Evolutionary conservation across 208 protist species (phyloP), one percentile per base, ranked within the genome.

Genomic region (Trichomonas gallinae): DNA sequence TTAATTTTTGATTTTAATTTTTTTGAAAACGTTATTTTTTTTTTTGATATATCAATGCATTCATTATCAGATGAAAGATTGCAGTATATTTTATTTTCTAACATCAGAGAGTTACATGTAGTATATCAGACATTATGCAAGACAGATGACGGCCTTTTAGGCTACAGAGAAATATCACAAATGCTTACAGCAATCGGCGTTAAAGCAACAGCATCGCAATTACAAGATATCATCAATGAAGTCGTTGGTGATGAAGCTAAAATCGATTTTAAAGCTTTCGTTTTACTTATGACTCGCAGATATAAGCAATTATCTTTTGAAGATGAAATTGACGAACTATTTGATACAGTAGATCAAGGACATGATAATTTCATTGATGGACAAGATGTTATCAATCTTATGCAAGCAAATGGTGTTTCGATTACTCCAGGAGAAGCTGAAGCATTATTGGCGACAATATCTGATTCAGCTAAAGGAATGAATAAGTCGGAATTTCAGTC

Each of bases 211-310:
- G 44, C 87, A n/a, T 44, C 42, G 38, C 40, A 93, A 93, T 51
- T 93, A 51, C 42, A 93, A 93, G 36, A 51, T 34, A 48, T 93
- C 2, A 51, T 93, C 17, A 51, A 51, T 17, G 87, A 93, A 34
- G 87, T 93, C 44, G 87, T 51, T 36, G 87, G 87, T 13, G 87
- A 93, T 51, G 87, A 93, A 93, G n/a, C 87, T 23, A 93, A 93
- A 93, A 51, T 93, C 31, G 87, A 93, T 93, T 93, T 93, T 51
- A 93, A 93, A 38, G 87, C 44, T 34, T 93, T 93, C 38, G 87
- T 93, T 13, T 42, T 93, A 48, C 44, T 93, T 48, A 93, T 93
- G 87, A 93, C 87, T 51, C 40, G 87, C 23, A 93, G 45, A 93
- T 93, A 93, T 51, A 93, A 93, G 15, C 87, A 93, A 51, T 44